Evolutionary conservation across 176 grass and related monocot genomes (phyloP).

Genomic region (Aegilops speltoides): DNA sequence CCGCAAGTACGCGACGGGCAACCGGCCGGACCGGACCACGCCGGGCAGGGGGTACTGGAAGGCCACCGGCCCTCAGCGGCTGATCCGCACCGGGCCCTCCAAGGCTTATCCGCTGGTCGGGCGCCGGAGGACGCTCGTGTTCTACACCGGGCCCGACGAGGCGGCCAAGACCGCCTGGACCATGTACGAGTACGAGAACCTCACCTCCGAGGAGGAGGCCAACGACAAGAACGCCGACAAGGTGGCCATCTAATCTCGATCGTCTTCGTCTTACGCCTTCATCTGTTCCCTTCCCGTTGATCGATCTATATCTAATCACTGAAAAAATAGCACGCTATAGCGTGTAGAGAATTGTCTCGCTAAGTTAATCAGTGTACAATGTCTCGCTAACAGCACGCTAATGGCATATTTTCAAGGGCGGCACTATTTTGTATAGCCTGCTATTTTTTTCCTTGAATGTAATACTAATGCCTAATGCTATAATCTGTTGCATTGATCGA

Average conservation of each 20-base stretch:
- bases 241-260: background rate
- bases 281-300: background rate
- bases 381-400: too few relatives aligned
- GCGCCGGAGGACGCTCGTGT: conserved; percentile 2
- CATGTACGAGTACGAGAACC: conserved; percentile 39
- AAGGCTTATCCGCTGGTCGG: background rate
- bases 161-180: conserved; percentile 17
- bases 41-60: conserved; percentile 10
- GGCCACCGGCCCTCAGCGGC: conserved; percentile 14
- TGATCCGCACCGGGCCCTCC: background rate
- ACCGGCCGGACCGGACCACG: conserved; percentile 26
- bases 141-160: conserved; percentile 4
- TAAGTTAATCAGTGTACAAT: too few relatives aligned
- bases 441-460: too few relatives aligned
- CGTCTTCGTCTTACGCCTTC: background rate
- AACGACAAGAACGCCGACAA: background rate
- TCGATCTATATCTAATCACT: too few relatives aligned
- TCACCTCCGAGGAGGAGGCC: background rate
- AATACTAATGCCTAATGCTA: too few relatives aligned
- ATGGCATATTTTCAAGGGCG: too few relatives aligned
- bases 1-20: conserved; percentile 8
- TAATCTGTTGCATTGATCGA: background rate
- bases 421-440: too few relatives aligned
- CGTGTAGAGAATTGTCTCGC: too few relatives aligned
- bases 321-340: too few relatives aligned